A percentile compares a stretch with the other conserved stretches of the same genome.
phyloP scores from a whole-genome alignment of 441 rosid genomes.

The Adansonia grandidieri region DNA sequence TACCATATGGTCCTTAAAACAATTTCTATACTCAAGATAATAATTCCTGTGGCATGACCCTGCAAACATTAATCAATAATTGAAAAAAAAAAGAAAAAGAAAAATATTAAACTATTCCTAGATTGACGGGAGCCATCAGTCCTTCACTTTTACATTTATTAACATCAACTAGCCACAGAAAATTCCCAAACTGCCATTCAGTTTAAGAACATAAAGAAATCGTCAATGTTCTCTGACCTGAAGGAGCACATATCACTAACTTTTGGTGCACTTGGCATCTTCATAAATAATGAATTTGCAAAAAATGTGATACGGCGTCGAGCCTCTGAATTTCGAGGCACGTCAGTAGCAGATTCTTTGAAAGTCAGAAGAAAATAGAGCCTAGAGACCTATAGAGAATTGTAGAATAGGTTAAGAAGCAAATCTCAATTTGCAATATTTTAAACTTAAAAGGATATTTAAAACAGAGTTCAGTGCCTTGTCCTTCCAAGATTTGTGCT shows the following conservation, averaged over 20 bases:
- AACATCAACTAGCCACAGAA: constrained; percentile 1
- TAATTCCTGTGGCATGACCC: not conserved
- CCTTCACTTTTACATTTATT: constrained; percentile 4
- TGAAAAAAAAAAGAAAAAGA: not conserved
- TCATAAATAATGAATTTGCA: constrained; percentile 94
- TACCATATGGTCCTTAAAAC: not conserved
- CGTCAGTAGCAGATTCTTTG: constrained; percentile 94
- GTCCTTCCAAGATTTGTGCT: constrained; percentile 57
- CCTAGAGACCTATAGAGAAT: constrained; percentile 62
- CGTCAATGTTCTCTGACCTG: constrained; percentile 53
- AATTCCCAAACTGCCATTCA: constrained; percentile 15
- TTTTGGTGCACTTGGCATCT: constrained; percentile 85
- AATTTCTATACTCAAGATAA: constrained; percentile 13
- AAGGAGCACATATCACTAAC: constrained; percentile 91
- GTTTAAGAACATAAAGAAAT: constrained; percentile 21
- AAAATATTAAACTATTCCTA: not conserved
- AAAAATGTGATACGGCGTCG: constrained; percentile 97
- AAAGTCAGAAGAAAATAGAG: constrained; percentile 79
- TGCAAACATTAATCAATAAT: not conserved
- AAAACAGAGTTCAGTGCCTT: constrained; percentile 54
- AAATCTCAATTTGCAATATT: constrained; percentile 21
- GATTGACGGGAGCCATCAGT: not conserved
- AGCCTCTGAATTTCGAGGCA: constrained; percentile 91
- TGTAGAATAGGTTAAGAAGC: constrained; percentile 24
- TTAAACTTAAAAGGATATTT: constrained; percentile 23